phyloP scores from a whole-genome alignment of 2,329 filamentous ascomycete genomes.

The Sclerotiophoma versabilis region DNA sequence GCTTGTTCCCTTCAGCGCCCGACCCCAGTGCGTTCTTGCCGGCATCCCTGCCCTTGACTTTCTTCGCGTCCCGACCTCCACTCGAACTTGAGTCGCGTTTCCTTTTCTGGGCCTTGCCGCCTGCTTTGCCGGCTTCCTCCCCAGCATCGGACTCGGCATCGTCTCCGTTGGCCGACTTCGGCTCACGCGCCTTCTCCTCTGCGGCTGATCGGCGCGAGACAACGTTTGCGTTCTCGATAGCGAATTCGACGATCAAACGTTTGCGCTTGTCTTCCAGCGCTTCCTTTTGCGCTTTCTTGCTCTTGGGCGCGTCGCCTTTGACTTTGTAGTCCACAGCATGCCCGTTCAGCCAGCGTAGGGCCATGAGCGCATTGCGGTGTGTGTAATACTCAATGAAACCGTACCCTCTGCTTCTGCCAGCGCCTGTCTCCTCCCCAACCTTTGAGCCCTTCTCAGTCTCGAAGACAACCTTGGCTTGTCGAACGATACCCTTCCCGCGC shows the following conservation, averaged over 20 bases:
- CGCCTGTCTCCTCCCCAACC: slow-evolving; percentile 76
- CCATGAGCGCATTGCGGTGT: slow-evolving; percentile 94
- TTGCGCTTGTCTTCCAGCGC: slow-evolving; percentile 78
- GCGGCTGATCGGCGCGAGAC: slow-evolving; percentile 76
- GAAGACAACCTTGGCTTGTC: slow-evolving; percentile 93
- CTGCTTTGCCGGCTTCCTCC: slow-evolving; percentile 20
- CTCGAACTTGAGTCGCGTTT: slow-evolving; percentile 44
- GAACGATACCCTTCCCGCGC: slow-evolving; percentile 86
- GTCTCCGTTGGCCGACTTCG: slow-evolving; percentile 42
- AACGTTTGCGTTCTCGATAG: slow-evolving; percentile 97
- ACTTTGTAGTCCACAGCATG: slow-evolving; percentile 64
- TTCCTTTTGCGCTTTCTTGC: slow-evolving; percentile 49
- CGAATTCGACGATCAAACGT: slow-evolving; percentile 92
- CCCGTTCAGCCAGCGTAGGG: slow-evolving; percentile 90
- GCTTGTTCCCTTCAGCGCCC: slow-evolving; percentile 26
- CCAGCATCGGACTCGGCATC: slow-evolving; percentile 11
- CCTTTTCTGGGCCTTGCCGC: slow-evolving; percentile 45
- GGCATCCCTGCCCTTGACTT: slow-evolving; percentile 21
- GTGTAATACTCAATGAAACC: slow-evolving; percentile 97
- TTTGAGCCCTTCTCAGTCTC: slow-evolving; percentile 87
- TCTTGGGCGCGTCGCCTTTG: slow-evolving; percentile 55
- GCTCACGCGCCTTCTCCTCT: slow-evolving; percentile 63
- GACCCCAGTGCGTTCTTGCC: slow-evolving; percentile 25
- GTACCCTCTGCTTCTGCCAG: slow-evolving; percentile 87
- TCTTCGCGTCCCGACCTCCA: slow-evolving; percentile 9